These are phyloP conservation scores for Stentor roeselii DNA, from an alignment of 73 alveolate genomes.

Conservation along the genomic window DNA sequence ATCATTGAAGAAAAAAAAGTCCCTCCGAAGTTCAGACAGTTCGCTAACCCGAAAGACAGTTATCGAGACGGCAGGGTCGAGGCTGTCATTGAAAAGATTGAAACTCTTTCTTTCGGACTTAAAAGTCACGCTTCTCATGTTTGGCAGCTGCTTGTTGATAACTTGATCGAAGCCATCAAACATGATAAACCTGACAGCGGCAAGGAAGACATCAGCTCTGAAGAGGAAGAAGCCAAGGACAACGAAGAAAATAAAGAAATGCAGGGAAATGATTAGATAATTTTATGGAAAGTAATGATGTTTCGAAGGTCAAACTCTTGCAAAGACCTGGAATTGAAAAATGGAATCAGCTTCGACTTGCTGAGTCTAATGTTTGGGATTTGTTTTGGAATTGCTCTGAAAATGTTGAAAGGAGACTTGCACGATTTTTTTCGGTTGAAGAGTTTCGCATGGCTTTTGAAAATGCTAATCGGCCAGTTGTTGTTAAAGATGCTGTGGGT, in stretches of 20 bases:
- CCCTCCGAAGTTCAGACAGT: conserved; percentile 38
- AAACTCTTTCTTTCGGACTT: conserved; percentile 7
- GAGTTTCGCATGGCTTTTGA: neutral
- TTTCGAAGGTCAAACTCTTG: no score
- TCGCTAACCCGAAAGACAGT: conserved; percentile 44
- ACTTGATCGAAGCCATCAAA: neutral
- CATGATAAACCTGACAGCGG: conserved; percentile 11
- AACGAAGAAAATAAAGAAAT: conserved; percentile 12
- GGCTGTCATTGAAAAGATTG: conserved; percentile 28
- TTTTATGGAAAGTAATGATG: no score
- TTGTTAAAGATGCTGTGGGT: neutral
- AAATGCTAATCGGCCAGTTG: neutral
- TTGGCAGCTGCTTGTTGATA: conserved; percentile 10
- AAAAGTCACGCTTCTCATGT: neutral
- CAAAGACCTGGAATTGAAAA: no score
- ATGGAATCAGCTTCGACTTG: no score
- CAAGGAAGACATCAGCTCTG: neutral
- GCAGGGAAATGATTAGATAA: no score
- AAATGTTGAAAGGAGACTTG: neutral
- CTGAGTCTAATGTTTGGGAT: no score
- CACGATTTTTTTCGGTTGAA: neutral
- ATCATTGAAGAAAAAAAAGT: conserved; percentile 7
- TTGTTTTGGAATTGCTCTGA: no score
- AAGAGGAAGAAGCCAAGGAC: conserved; percentile 13
- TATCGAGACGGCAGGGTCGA: conserved; percentile 48